Conservation (phyloP, 2,329 filamentous ascomycete genomes). For the Nothophaeocryptopus gaeumannii region DNA sequence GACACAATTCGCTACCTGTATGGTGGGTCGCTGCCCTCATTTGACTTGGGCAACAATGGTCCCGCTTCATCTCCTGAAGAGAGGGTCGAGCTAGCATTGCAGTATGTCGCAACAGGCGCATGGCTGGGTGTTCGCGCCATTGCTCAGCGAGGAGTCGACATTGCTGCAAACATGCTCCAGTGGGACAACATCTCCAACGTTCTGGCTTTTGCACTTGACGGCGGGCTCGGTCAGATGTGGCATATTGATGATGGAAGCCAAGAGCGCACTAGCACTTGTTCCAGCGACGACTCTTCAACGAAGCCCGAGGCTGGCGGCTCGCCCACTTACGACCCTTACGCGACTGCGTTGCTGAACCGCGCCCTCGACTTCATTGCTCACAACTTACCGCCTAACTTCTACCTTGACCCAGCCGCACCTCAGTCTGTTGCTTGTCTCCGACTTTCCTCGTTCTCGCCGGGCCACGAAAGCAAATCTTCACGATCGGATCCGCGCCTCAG, state of each 20-base stretch:
- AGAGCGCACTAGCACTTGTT: constrained; percentile 39
- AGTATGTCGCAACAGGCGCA: constrained; percentile 63
- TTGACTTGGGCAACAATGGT: constrained; percentile 19
- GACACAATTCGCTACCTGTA: constrained; percentile 34
- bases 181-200: constrained; percentile 63
- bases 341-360: constrained; percentile 54
- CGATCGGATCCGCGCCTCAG: constrained; percentile 55
- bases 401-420: constrained; percentile 52
- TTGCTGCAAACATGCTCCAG: constrained; percentile 57
- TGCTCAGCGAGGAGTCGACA: constrained; percentile 56
- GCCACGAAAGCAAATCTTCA: constrained; percentile 34
- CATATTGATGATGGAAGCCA: constrained; percentile 31
- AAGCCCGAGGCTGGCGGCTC: constrained; percentile 21
- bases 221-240: constrained; percentile 42
- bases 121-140: constrained; percentile 56
- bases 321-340: constrained; percentile 53
- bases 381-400: constrained; percentile 60
- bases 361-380: constrained; percentile 59
- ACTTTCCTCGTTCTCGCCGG: constrained; percentile 36
- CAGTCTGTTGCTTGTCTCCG: constrained; percentile 49
- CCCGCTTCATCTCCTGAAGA: constrained; percentile 18
- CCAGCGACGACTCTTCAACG: constrained; percentile 29
- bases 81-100: constrained; percentile 47
- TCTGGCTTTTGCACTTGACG: constrained; percentile 58
- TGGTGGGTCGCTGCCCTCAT: constrained; percentile 30